phyloP scores from a whole-genome alignment of 495 filamentous ascomycete species.

The Delitschia confertaspora region DNA sequence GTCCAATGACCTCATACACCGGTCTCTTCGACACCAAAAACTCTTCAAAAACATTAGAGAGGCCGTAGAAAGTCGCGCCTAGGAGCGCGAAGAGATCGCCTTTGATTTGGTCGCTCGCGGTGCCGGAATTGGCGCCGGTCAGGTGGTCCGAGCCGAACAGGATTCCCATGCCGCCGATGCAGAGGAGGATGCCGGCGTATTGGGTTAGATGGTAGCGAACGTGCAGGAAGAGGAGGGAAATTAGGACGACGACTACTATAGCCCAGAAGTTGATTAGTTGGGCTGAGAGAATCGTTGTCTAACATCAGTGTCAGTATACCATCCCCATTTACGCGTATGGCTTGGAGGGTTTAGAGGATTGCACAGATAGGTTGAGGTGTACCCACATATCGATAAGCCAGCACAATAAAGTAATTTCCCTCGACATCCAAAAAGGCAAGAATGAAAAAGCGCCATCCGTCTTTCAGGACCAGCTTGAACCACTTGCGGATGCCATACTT shows the following conservation, averaged over 20 bases:
- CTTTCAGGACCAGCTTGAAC: slow-evolving; percentile 48
- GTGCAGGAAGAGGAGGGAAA: slow-evolving; percentile 71
- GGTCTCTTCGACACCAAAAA: slow-evolving; percentile 81
- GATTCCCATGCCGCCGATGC: slow-evolving; percentile 85
- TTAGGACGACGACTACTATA: slow-evolving; percentile 80
- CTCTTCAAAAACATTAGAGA: slow-evolving; percentile 85
- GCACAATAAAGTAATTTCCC: slow-evolving; percentile 95
- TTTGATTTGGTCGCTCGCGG: slow-evolving; percentile 64
- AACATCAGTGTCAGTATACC: not conserved
- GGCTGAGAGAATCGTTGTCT: slow-evolving; percentile 75
- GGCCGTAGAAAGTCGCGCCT: slow-evolving; percentile 83
- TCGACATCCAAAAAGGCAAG: slow-evolving; percentile 88
- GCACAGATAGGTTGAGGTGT: not conserved
- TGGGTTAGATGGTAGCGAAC: slow-evolving; percentile 86
- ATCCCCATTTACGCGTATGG: too few species aligned
- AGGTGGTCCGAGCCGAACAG: slow-evolving; percentile 84
- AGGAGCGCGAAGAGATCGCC: slow-evolving; percentile 87
- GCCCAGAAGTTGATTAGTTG: slow-evolving; percentile 99
- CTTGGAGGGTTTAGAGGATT: not conserved
- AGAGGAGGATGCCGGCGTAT: slow-evolving; percentile 76
- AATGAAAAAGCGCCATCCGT: slow-evolving; percentile 93
- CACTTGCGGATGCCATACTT: slow-evolving; percentile 68
- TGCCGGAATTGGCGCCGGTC: slow-evolving; percentile 55
- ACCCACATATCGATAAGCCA: slow-evolving; percentile 70
- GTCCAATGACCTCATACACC: slow-evolving; percentile 86